Evolutionary conservation across 768 basidiomycete species (phyloP), one percentile per base, ranked within the genome.

Genomic region (Calocera viscosa): DNA sequence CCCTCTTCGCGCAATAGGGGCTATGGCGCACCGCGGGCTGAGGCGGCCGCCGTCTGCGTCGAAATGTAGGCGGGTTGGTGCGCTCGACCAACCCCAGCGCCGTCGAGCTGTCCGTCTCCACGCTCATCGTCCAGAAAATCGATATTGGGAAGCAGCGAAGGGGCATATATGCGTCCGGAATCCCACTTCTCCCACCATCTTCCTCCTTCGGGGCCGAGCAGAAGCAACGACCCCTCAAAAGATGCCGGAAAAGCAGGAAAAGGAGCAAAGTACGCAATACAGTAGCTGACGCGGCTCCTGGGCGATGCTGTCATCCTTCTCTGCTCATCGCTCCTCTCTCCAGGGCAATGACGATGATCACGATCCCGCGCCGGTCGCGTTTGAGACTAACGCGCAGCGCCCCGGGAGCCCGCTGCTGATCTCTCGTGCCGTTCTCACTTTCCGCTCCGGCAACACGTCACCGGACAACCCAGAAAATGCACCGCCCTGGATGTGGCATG

Each of bases 1-100:
- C 53, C 53, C 53, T 60, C 53, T 60, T 60, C 53, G 11, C 53
- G 53, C 53, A 60, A 60, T 60, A 60, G 53, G 53, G 53, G 53
- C 53, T 26, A 30, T 10, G 11, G 14, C 19, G 16, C 16, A 32
- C 53, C 53, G 53, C 30, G 53, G 53, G 14, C 53, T 10, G 8
- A 5, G 5, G 30, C 22, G 53, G 53, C 53, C 22, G 14, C 30
- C 53, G 30, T 28, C 53, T 14, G 30, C 24, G 2, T 16, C 30
- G 26, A 26, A 60, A 32, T 28, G 14, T 14, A 26, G 2, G 26
- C 26, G 53, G 30, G 16, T 16, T 12, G 53, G 30, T 26, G 26
- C 53, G 16, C 2, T 30, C 53, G 26, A 60, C 26, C 53, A 28
- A 19, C 53, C 16, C 30, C 7, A 26, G 30, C 53, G 53, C 7